phyloP scores from a whole-genome alignment of 2,329 filamentous ascomycete genomes.

The Neocatenulostroma microsporum region DNA sequence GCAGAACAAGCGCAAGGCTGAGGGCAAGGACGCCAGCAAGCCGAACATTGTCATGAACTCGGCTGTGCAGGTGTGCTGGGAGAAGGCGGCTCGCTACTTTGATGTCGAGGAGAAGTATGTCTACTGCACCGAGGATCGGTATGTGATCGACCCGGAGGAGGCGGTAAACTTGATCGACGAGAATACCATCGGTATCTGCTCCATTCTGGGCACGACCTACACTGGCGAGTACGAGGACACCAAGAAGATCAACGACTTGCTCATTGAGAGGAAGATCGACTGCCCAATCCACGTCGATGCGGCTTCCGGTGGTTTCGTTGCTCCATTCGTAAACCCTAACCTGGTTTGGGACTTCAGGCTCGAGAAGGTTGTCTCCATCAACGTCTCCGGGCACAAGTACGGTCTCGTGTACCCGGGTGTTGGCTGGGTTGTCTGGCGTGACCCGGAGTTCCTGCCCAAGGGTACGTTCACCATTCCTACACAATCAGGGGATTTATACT shows the following conservation, averaged over 20 bases:
- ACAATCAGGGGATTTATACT: neutral
- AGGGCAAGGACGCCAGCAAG: conserved; percentile 68
- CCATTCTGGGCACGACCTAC: conserved; percentile 87
- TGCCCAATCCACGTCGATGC: conserved; percentile 90
- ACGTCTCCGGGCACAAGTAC: conserved; percentile 88
- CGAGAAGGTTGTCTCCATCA: conserved; percentile 84
- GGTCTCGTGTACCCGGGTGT: conserved; percentile 79
- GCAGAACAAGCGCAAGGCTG: conserved; percentile 77
- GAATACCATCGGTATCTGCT: conserved; percentile 82
- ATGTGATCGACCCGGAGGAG: conserved; percentile 56
- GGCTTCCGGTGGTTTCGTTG: conserved; percentile 85
- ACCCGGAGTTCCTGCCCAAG: conserved; percentile 72
- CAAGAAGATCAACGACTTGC: conserved; percentile 81
- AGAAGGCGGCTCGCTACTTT: conserved; percentile 56
- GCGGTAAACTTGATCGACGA: conserved; percentile 56
- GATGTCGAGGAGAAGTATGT: conserved; percentile 84
- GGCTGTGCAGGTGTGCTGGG: conserved; percentile 95
- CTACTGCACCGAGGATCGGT: conserved; percentile 54
- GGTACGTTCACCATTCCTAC: conserved; percentile 12
- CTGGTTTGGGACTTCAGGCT: conserved; percentile 89
- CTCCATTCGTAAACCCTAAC: conserved; percentile 77
- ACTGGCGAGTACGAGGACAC: conserved; percentile 94
- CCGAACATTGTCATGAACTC: conserved; percentile 96
- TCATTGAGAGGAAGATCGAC: conserved; percentile 66
- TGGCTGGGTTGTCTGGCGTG: conserved; percentile 87